These are phyloP conservation scores for Sugiyamaella marilandica DNA, from an alignment of 805 yeast genomes.

Conservation along the genomic window DNA sequence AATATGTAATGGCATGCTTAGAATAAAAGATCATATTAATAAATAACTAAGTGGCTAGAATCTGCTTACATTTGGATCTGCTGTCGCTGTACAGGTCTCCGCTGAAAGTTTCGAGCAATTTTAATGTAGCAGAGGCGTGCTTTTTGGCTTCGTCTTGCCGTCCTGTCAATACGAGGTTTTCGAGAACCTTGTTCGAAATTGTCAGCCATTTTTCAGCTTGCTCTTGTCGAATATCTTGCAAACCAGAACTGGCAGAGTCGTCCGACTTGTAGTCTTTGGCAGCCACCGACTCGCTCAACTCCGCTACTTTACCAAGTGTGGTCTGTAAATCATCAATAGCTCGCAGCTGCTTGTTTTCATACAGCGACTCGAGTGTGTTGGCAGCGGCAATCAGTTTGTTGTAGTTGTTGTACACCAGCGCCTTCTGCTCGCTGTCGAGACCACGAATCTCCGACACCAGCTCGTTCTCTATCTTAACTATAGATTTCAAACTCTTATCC, in stretches of 20 bases:
- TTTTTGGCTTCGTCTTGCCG: slow-evolving; percentile 5
- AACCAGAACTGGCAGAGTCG: not conserved
- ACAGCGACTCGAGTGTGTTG: slow-evolving; percentile 25
- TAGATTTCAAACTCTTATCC: slow-evolving; percentile 21
- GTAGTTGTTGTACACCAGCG: slow-evolving; percentile 37
- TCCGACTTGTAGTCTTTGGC: not conserved
- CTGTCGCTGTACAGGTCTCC: not conserved
- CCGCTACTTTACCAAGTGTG: slow-evolving; percentile 12
- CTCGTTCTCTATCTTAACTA: slow-evolving; percentile 26
- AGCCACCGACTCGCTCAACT: slow-evolving; percentile 7
- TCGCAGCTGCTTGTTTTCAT: slow-evolving; percentile 4
- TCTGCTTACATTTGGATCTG: not conserved
- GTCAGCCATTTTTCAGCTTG: slow-evolving; percentile 6
- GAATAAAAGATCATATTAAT: not conserved
- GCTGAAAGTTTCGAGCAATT: not conserved
- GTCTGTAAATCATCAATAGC: slow-evolving; percentile 1
- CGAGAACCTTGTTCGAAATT: not conserved
- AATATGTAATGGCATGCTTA: not conserved
- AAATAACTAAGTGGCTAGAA: not conserved
- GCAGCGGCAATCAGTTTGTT: slow-evolving; percentile 34
- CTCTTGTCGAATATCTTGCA: not conserved
- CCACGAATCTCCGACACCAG: slow-evolving; percentile 28
- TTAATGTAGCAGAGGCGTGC: slow-evolving; percentile 6
- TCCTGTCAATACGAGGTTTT: slow-evolving; percentile 1
- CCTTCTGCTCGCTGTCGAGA: slow-evolving; percentile 35